phyloP scores from a whole-genome alignment of 2,329 filamentous ascomycete genomes.

The Microcera coccophila region DNA sequence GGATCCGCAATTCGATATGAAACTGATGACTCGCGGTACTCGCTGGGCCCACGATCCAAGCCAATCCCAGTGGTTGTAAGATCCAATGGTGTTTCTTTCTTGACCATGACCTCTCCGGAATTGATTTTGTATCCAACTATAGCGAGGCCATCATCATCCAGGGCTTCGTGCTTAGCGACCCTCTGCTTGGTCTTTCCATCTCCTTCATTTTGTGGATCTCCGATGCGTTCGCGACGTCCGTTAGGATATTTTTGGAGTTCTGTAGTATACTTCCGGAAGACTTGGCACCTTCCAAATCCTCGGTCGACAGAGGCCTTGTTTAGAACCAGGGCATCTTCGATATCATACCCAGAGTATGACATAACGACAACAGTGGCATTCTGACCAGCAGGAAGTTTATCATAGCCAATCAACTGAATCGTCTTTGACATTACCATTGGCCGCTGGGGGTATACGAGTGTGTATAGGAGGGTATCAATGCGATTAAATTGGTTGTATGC shows the following conservation, averaged over 20 bases:
- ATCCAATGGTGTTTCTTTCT: conserved; percentile 82
- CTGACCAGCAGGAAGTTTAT: conserved; percentile 93
- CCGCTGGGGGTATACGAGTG: conserved; percentile 95
- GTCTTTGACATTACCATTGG: conserved; percentile 97
- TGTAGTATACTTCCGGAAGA: conserved; percentile 91
- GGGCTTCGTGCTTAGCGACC: conserved; percentile 64
- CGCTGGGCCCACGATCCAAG: conserved; percentile 58
- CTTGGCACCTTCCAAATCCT: conserved; percentile 93
- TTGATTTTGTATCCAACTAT: conserved; percentile 78
- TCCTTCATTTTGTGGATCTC: conserved; percentile 50
- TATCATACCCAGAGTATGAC: conserved; percentile 99
- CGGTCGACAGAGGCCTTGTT: conserved; percentile 96
- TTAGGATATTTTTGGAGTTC: conserved; percentile 88
- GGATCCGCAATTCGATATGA: conserved; percentile 82
- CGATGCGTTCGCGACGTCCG: conserved; percentile 64
- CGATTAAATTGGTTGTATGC: conserved; percentile 97
- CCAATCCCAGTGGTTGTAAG: conserved; percentile 69
- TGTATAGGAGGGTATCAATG: conserved; percentile 92
- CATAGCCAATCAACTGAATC: conserved; percentile 94
- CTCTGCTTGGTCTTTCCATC: conserved; percentile 60
- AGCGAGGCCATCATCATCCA: conserved; percentile 85
- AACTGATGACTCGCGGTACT: conserved; percentile 64
- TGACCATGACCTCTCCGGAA: conserved; percentile 79
- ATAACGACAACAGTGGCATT: conserved; percentile 98
- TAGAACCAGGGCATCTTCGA: conserved; percentile 92